These are phyloP conservation scores for Lepraria neglecta DNA, from an alignment of 495 filamentous ascomycete genomes.

Conservation along the genomic window DNA sequence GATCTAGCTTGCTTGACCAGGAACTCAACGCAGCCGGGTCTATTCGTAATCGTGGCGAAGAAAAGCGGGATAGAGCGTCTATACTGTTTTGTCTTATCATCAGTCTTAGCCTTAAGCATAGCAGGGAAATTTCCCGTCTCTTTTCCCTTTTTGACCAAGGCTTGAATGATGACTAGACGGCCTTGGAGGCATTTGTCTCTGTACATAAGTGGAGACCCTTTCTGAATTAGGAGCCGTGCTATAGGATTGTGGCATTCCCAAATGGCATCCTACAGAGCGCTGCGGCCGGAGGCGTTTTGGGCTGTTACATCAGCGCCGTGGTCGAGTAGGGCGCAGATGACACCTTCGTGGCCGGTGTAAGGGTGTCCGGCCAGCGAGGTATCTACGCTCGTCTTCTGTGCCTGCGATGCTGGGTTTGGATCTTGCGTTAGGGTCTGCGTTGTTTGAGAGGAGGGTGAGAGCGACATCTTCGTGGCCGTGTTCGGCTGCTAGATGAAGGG, in stretches of 20 bases:
- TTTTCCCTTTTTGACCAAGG: constrained; percentile 20
- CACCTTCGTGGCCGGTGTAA: constrained; percentile 20
- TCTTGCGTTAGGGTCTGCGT: constrained; percentile 27
- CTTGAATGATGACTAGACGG: not conserved
- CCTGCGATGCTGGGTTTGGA: constrained; percentile 2
- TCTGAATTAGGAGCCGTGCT: constrained; percentile 3
- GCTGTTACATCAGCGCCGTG: constrained; percentile 15
- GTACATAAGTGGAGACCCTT: constrained; percentile 6
- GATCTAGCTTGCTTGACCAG: not conserved
- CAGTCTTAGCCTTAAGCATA: constrained; percentile 17
- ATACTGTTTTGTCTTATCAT: not conserved
- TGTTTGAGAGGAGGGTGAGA: constrained; percentile 29
- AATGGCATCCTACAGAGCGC: constrained; percentile 14
- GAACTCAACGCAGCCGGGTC: not conserved
- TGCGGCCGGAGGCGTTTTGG: constrained; percentile 3
- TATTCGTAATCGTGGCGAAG: not conserved
- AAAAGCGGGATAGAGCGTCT: not conserved
- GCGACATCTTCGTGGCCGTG: constrained; percentile 33
- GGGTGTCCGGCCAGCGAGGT: constrained; percentile 17
- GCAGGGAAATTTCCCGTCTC: not conserved
- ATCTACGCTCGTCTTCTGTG: constrained; percentile 10
- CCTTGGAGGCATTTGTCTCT: constrained; percentile 6
- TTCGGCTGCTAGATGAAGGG: constrained; percentile 39
- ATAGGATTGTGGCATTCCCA: not conserved
- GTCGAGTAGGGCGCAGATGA: constrained; percentile 19